These are phyloP conservation scores for Epipyxis sp. DNA, from an alignment of 108 stramenopile genomes.

Conservation along the genomic window DNA sequence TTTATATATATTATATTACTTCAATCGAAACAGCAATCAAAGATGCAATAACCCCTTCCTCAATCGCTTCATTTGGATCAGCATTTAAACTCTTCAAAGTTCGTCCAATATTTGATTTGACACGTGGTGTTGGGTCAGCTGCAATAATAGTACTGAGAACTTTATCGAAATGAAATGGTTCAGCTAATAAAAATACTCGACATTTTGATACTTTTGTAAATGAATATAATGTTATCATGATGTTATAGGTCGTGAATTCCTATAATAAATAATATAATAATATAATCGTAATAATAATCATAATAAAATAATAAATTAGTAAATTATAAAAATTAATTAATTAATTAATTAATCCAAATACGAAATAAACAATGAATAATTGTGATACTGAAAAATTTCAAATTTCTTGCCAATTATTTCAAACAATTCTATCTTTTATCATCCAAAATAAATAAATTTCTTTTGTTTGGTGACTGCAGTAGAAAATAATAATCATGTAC, in stretches of 20 bases:
- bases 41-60: conserved; percentile 39
- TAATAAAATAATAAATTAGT: background rate
- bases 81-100: conserved; percentile 35
- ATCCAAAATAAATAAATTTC: no score
- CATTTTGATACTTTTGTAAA: conserved; percentile 3
- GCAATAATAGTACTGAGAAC: conserved; percentile 3
- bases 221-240: background rate
- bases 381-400: no score
- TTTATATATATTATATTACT: background rate
- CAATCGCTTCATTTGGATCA: conserved; percentile 31
- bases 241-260: background rate
- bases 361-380: no score
- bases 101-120: conserved; percentile 11
- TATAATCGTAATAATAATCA: no score
- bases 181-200: background rate
- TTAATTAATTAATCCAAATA: no score
- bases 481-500: no score
- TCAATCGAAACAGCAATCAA: conserved; percentile 41
- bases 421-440: no score
- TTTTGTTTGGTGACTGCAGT: no score
- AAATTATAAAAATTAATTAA: background rate
- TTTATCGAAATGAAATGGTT: background rate
- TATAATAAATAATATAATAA: background rate
- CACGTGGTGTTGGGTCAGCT: background rate
- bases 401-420: no score